Conservation (phyloP, 768 basidiomycete genomes). For the Galerina marginata region DNA sequence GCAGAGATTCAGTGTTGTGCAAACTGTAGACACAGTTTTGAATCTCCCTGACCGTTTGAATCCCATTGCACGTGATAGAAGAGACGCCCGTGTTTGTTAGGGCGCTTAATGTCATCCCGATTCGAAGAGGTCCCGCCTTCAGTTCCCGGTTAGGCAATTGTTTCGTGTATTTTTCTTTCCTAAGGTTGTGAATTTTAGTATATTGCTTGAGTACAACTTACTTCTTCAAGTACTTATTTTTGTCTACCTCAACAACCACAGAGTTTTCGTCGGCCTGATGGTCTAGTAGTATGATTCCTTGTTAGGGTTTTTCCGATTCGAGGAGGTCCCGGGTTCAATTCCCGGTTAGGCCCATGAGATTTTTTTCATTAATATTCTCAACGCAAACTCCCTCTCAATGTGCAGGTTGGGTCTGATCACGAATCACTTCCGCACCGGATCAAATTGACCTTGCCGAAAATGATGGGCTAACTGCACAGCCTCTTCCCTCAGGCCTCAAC, state of each 20-base stretch:
- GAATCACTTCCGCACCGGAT: too few species aligned
- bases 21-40: too few species aligned
- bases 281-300: slow-evolving; percentile 48
- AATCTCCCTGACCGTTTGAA: too few species aligned
- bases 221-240: too few species aligned
- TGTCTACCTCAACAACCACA: too few species aligned
- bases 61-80: too few species aligned
- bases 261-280: slow-evolving; percentile 32
- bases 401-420: too few species aligned
- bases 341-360: slow-evolving; percentile 60
- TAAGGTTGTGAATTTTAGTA: too few species aligned
- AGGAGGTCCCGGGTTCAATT: slow-evolving; percentile 90
- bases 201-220: too few species aligned
- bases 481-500: neutral
- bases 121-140: slow-evolving; percentile 78
- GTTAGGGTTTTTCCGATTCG: slow-evolving; percentile 66
- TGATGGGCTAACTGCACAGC: neutral
- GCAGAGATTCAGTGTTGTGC: too few species aligned
- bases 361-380: too few species aligned
- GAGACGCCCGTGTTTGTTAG: slow-evolving; percentile 13
- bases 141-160: slow-evolving; percentile 74
- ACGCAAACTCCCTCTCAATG: too few species aligned
- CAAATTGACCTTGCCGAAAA: neutral
- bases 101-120: slow-evolving; percentile 26
- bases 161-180: neutral